Percentiles rank a stretch among this genome's conserved stretches.
These are phyloP conservation scores for Fusarium praegraminearum DNA, from an alignment of 2,329 filamentous ascomycete species.

Conservation along the genomic window DNA sequence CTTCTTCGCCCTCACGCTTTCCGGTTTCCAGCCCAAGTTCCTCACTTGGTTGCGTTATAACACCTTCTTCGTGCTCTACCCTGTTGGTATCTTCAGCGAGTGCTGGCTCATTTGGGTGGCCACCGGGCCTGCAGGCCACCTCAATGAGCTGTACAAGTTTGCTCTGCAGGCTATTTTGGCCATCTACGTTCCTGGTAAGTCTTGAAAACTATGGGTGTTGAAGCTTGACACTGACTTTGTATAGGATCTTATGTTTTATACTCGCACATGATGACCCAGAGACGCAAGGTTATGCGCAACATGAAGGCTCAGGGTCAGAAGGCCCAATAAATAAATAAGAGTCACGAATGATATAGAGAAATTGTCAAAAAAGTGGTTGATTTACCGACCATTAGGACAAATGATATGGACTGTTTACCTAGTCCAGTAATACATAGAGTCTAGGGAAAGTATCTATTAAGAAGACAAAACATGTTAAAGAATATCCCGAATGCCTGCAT, in stretches of 20 bases:
- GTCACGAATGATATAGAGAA: neutral
- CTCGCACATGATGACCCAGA: slow-evolving; percentile 94
- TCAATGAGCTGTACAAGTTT: slow-evolving; percentile 65
- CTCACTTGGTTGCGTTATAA: slow-evolving; percentile 91
- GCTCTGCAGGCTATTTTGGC: slow-evolving; percentile 74
- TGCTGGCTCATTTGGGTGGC: slow-evolving; percentile 81
- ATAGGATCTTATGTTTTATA: slow-evolving; percentile 84
- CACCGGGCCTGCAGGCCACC: slow-evolving; percentile 66
- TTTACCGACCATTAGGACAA: neutral
- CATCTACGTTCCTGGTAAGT: slow-evolving; percentile 83
- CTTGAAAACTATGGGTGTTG: neutral
- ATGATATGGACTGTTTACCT: neutral
- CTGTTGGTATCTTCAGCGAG: slow-evolving; percentile 90
- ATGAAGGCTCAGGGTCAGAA: slow-evolving; percentile 64
- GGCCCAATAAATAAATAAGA: slow-evolving; percentile 47
- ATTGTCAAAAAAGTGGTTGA: neutral
- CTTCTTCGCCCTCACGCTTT: slow-evolving; percentile 84
- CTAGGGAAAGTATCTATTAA: slow-evolving; percentile 3
- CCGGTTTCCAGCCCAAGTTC: slow-evolving; percentile 69
- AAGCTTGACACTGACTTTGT: slow-evolving; percentile 4
- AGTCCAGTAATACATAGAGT: slow-evolving; percentile 9
- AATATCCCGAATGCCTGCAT: neutral
- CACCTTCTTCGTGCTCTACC: slow-evolving; percentile 93
- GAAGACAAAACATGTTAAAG: slow-evolving; percentile 1
- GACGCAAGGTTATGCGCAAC: slow-evolving; percentile 79